Evolutionary conservation across 202 grass and related monocot genomes (phyloP).

Genomic region (Dendrocalamus latiflorus): DNA sequence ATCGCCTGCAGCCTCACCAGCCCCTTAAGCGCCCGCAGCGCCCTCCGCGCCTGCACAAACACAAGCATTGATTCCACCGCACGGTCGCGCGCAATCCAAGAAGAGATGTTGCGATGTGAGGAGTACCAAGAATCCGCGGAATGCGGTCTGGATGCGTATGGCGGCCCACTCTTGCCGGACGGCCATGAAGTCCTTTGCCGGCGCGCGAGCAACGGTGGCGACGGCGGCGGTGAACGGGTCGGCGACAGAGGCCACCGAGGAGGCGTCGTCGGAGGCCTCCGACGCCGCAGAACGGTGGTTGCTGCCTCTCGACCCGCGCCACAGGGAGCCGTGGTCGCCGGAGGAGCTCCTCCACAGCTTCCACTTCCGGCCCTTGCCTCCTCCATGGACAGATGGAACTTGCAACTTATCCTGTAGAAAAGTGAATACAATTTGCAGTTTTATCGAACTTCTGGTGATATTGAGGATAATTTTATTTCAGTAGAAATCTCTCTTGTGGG

Average conservation of each 20-base stretch:
- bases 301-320: slow-evolving; percentile 43
- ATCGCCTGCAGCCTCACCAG: slow-evolving; percentile 90
- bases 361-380: slow-evolving; percentile 66
- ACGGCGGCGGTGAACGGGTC: slow-evolving; percentile 72
- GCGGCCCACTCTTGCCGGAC: slow-evolving; percentile 82
- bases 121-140: slow-evolving; percentile 84
- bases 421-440: not conserved
- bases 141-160: slow-evolving; percentile 96
- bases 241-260: slow-evolving; percentile 32
- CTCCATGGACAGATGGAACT: slow-evolving; percentile 4
- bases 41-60: slow-evolving; percentile 54
- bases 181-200: slow-evolving; percentile 87
- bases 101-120: not conserved
- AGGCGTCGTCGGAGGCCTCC: slow-evolving; percentile 68
- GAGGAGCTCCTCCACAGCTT: slow-evolving; percentile 82
- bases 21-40: slow-evolving; percentile 75
- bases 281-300: slow-evolving; percentile 43
- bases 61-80: not conserved
- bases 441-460: not conserved
- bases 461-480: not conserved
- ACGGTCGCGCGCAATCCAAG: not conserved
- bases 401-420: slow-evolving; percentile 54
- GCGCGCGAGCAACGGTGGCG: slow-evolving; percentile 68
- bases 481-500: not conserved
- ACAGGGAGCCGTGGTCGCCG: slow-evolving; percentile 48